Evolutionary conservation across 2,329 filamentous ascomycete species (phyloP), one percentile per base, ranked within the genome.

Genomic region (Elsinoe necatrix): DNA sequence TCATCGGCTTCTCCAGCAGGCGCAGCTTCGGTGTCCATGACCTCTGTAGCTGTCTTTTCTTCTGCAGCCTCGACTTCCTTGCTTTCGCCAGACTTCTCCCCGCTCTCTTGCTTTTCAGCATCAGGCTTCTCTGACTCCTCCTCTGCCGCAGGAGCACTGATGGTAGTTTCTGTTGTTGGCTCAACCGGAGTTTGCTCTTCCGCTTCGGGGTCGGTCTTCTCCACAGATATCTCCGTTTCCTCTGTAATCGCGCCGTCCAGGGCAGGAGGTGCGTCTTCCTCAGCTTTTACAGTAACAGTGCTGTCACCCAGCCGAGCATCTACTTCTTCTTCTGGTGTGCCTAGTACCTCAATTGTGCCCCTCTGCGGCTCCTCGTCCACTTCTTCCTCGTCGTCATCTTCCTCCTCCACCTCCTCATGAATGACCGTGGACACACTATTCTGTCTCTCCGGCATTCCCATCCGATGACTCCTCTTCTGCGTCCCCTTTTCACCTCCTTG

Each of bases 331-430:
- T 35, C 55, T 8, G 47, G 27, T 31, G 56, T 59, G 31, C 54
- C 60, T 20, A 56, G 56, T 48, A 55, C 59, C 21, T 56, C 57
- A 16, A 54, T 43, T 14, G 25, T 39, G 29, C 59, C 58, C 23
- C 54, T 31, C 12, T 45, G 23, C 9, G 41, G 37, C 23, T 41
- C 45, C 18, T 57, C 42, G 31, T 58, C 57, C 5, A 12, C 45
- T 18, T 57, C 42, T 35, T 58, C 57, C 12, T 59, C 54, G 6
- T 64, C 57, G 14, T 63, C 62, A 12, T 63, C 56, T 12, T 72
- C 71, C 35, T 86, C 82, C 59, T 95, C 90, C 64, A 95, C 89
- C 56, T 87, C 84, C 51, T 89, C 83, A 68, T 95, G 89, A 34
- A 89, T 79, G 12, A 95, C 89, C 0, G 89, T 93, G 1, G 84